phyloP scores from a whole-genome alignment of 441 rosid genomes.

The Euphorbia celastroides region DNA sequence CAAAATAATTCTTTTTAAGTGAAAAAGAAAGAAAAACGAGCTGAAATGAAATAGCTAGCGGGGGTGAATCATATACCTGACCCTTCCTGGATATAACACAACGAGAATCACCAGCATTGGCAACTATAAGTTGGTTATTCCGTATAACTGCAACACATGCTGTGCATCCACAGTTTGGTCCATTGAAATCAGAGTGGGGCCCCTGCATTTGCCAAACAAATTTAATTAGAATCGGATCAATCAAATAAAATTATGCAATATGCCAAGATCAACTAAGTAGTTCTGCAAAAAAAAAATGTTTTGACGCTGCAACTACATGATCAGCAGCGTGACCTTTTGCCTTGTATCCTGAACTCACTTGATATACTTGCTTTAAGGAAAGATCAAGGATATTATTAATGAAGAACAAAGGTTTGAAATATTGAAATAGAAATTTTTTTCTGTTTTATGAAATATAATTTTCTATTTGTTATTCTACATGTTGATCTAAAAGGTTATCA shows the following conservation, averaged over 20 bases:
- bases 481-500: neutral
- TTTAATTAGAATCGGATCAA: conserved; percentile 5
- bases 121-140: conserved; percentile 62
- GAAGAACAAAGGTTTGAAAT: neutral
- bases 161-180: conserved; percentile 76
- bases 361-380: neutral
- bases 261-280: neutral
- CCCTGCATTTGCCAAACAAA: conserved; percentile 46
- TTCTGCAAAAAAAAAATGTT: neutral
- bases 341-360: too few species aligned
- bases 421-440: neutral
- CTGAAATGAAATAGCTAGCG: neutral
- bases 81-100: conserved; percentile 83
- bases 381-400: neutral
- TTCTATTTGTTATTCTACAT: neutral
- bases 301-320: neutral
- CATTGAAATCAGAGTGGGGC: conserved; percentile 76
- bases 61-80: conserved; percentile 43
- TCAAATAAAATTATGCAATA: neutral
- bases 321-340: neutral
- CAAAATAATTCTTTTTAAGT: neutral
- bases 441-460: neutral
- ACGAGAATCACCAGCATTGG: conserved; percentile 95
- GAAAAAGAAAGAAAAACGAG: neutral
- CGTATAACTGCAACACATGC: conserved; percentile 76